Evolutionary conservation across 805 yeast species (phyloP), one percentile per base, ranked within the genome.

Genomic region (Candida schatavii): DNA sequence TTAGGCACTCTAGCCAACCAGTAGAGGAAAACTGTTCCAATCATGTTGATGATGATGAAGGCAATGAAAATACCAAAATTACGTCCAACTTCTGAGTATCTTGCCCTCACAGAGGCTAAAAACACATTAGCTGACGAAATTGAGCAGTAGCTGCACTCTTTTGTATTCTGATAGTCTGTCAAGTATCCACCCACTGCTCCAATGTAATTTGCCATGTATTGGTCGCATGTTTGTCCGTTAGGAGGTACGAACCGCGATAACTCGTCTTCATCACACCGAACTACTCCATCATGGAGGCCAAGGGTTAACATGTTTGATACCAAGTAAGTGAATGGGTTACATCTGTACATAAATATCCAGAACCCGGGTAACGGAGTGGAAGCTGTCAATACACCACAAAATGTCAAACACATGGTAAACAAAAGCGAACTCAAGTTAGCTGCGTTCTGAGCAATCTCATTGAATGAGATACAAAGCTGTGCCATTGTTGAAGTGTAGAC

Each of bases 311-410:
- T 53, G 31, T 54, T 57, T 39, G 58, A 56, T 31, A 61, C 48
- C 56, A 62, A 56, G 46, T 64, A 64, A 1, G 69, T 61, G 45
- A 64, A 57, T 13, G 70, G 70, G 46, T 60, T 63, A 34, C 48
- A 50, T 41, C 66, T 48, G 59, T 64, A 64, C 64, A 64, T 61
- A 50, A 64, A 64, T 32, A 60, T 53, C 70, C 70, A 82, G 71
- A 86, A 86, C n/a, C 88, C 80, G 23, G 85, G 85, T 68, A 66
- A 46, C 25, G 61, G 66, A 15, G 68, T 56, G 34, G 80, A 75
- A 19, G 77, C 67, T 13, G 77, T 80, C 66, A 86, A 66, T 34
- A 83, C 87, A 73, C 95, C 95, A 73, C 88, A 83, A 77, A 85
- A 84, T 41, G 77, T 75, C 64, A 86, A 66, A 30, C 79, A 68